phyloP scores from a whole-genome alignment of 164 flowering plant species.

The Echeveria elegans region DNA sequence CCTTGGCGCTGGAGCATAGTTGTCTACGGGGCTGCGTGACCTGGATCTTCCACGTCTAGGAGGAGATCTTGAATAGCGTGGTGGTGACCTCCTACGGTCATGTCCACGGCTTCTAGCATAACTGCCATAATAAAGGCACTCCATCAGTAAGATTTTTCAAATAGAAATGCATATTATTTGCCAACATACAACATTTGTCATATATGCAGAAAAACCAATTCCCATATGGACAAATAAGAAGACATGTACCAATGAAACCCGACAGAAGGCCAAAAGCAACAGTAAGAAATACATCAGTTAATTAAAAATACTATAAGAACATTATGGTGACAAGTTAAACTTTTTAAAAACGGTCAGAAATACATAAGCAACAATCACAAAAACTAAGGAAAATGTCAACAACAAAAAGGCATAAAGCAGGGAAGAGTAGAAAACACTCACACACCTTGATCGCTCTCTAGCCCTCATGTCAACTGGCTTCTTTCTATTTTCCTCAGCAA shows the following conservation, averaged over 20 bases:
- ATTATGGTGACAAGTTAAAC: too few species aligned
- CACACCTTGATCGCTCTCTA: conserved; percentile 9
- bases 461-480: conserved; percentile 11
- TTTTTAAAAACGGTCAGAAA: too few species aligned
- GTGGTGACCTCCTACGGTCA: conserved; percentile 33
- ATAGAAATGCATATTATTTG: too few species aligned
- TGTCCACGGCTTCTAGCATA: conserved; percentile 23
- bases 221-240: too few species aligned
- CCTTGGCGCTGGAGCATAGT: conserved; percentile 42
- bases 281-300: not conserved
- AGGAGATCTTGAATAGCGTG: conserved; percentile 38
- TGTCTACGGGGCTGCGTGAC: conserved; percentile 27
- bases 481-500: conserved; percentile 13
- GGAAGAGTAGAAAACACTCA: not conserved
- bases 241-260: not conserved
- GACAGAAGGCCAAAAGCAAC: too few species aligned
- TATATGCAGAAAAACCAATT: not conserved
- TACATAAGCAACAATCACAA: not conserved
- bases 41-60: conserved; percentile 27
- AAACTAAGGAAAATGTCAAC: not conserved
- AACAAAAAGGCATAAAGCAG: not conserved
- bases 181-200: not conserved
- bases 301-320: too few species aligned
- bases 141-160: not conserved
- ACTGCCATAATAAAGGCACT: not conserved